Conservation (phyloP, 208 protist species). For the Leishmania lainsoni region DNA sequence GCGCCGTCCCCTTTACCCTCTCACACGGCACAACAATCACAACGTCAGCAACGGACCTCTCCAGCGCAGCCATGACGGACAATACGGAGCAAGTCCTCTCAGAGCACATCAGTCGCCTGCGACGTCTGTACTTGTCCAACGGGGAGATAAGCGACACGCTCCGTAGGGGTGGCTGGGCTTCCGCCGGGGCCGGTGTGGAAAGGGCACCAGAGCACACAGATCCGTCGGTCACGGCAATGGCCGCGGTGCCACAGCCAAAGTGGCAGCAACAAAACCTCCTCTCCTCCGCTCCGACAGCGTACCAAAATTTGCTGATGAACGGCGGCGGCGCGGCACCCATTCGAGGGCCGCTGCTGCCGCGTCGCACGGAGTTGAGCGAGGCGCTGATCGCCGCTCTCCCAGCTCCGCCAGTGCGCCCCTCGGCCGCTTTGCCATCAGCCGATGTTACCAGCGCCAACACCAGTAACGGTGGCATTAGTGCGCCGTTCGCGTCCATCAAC, state of each 20-base stretch:
- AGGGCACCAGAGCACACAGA: conserved; percentile 1
- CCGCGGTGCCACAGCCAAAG: not conserved
- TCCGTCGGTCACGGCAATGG: not conserved
- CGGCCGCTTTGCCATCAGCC: not conserved
- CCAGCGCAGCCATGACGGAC: not conserved
- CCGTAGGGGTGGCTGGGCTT: not conserved
- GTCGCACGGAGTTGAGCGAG: conserved; percentile 8
- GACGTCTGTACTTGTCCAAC: conserved; percentile 11
- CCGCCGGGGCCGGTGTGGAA: not conserved
- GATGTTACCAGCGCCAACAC: conserved; percentile 2
- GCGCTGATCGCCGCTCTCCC: conserved; percentile 24
- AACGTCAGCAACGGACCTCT: not conserved
- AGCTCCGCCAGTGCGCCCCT: conserved; percentile 10
- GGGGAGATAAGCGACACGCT: not conserved
- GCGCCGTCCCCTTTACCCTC: conserved; percentile 19
- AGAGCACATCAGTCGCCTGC: conserved; percentile 24
- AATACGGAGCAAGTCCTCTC: conserved; percentile 1
- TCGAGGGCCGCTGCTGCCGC: not conserved
- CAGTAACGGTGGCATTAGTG: not conserved
- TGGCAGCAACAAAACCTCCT: not conserved
- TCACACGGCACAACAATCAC: not conserved
- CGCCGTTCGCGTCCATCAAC: not conserved
- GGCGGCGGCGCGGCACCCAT: not conserved
- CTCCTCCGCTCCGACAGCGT: not conserved
- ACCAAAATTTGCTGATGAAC: not conserved